phyloP scores from a whole-genome alignment of 495 filamentous ascomycete genomes.

The Annulohypoxylon moriforme region DNA sequence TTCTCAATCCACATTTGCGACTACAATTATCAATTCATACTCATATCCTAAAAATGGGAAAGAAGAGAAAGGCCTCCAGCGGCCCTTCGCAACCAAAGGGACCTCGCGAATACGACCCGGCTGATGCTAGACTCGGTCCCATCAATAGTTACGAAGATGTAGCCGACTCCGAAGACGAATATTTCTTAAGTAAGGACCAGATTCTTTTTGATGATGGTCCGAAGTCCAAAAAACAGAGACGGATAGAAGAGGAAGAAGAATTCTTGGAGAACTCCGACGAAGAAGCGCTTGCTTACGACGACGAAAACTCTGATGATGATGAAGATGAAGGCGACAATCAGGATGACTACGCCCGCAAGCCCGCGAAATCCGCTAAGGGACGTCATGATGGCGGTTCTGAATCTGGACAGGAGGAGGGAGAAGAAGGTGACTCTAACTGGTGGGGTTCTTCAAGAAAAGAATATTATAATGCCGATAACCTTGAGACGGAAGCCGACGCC shows the following conservation, averaged over 20 bases:
- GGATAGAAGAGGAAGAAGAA: slow-evolving; percentile 69
- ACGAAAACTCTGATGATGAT: slow-evolving; percentile 65
- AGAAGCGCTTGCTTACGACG: slow-evolving; percentile 78
- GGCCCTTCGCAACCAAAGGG: slow-evolving; percentile 53
- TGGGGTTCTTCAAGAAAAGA: slow-evolving; percentile 90
- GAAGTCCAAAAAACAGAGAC: slow-evolving; percentile 78
- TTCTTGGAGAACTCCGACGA: slow-evolving; percentile 82
- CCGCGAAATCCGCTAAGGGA: slow-evolving; percentile 34
- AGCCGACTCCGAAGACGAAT: slow-evolving; percentile 92
- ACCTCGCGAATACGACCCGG: slow-evolving; percentile 62
- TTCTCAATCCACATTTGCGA: slow-evolving; percentile 3
- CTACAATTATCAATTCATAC: neutral
- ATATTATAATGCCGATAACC: slow-evolving; percentile 90
- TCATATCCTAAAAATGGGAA: slow-evolving; percentile 69
- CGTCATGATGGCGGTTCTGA: slow-evolving; percentile 53
- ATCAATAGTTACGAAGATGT: slow-evolving; percentile 83
- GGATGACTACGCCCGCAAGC: slow-evolving; percentile 32
- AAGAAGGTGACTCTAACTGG: slow-evolving; percentile 79
- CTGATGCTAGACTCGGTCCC: slow-evolving; percentile 65
- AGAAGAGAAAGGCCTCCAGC: slow-evolving; percentile 79
- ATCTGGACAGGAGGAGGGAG: slow-evolving; percentile 65
- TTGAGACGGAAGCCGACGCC: slow-evolving; percentile 91
- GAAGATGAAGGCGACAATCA: slow-evolving; percentile 60
- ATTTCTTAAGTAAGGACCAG: slow-evolving; percentile 83
- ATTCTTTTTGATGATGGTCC: slow-evolving; percentile 84